These are phyloP conservation scores for Chaetomidium leptoderma DNA, from an alignment of 495 filamentous ascomycete species.

Conservation along the genomic window DNA sequence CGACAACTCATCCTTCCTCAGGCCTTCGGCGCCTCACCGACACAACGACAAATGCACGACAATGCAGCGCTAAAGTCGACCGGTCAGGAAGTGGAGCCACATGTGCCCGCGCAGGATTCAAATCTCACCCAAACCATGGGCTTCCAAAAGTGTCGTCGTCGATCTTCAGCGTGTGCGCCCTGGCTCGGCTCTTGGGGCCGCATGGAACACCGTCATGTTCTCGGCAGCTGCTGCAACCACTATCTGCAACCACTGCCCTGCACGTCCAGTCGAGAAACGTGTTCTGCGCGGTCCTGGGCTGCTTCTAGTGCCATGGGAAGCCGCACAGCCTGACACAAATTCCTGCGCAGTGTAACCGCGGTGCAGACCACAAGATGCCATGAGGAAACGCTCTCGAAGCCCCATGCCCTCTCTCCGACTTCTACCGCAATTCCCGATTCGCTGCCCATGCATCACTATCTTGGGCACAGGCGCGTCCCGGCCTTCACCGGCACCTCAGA, in stretches of 20 bases:
- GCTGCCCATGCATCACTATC: not conserved
- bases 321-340: not conserved
- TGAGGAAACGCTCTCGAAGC: not conserved
- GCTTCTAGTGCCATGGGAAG: not conserved
- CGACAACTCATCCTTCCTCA: slow-evolving; percentile 28
- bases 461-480: slow-evolving; percentile 9
- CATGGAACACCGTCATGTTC: slow-evolving; percentile 3
- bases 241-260: not conserved
- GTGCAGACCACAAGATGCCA: not conserved
- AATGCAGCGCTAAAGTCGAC: slow-evolving; percentile 29
- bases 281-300: not conserved
- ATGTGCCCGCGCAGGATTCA: not conserved
- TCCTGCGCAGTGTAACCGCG: not conserved
- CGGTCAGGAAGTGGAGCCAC: slow-evolving; percentile 30
- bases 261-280: slow-evolving; percentile 17
- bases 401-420: not conserved
- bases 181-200: slow-evolving; percentile 19
- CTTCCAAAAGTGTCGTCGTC: slow-evolving; percentile 14
- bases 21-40: slow-evolving; percentile 28
- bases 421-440: slow-evolving; percentile 10
- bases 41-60: slow-evolving; percentile 29
- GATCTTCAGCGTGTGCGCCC: slow-evolving; percentile 20
- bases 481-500: slow-evolving; percentile 3
- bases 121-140: slow-evolving; percentile 10
- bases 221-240: slow-evolving; percentile 8